Evolutionary conservation across 129 eudicot species (phyloP).

Genomic region (Helianthus annuus): HanXRQr2.0-SUNRISE NC_035445.2:118553749-118554248

Average conservation of each 20-base stretch:
- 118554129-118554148: too few species aligned
- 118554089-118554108: too few species aligned
- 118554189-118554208: too few species aligned
- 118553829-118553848: neutral
- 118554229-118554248: too few species aligned
- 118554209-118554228: too few species aligned
- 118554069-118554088: too few species aligned
- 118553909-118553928: neutral
- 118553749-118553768: too few species aligned
- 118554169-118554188: too few species aligned
- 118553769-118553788: neutral
- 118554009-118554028: constrained; percentile 96
- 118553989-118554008: constrained; percentile 93
- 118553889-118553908: neutral
- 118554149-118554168: too few species aligned
- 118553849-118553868: neutral
- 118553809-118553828: neutral
- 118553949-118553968: constrained; percentile 67
- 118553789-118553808: neutral
- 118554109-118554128: too few species aligned
- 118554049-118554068: constrained; percentile 7
- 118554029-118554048: constrained; percentile 76
- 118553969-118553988: constrained; percentile 66
- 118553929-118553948: constrained; percentile 84
- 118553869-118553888: neutral